phyloP scores from a whole-genome alignment of 176 grass and related monocot genomes.

The Oryza meridionalis region DNA sequence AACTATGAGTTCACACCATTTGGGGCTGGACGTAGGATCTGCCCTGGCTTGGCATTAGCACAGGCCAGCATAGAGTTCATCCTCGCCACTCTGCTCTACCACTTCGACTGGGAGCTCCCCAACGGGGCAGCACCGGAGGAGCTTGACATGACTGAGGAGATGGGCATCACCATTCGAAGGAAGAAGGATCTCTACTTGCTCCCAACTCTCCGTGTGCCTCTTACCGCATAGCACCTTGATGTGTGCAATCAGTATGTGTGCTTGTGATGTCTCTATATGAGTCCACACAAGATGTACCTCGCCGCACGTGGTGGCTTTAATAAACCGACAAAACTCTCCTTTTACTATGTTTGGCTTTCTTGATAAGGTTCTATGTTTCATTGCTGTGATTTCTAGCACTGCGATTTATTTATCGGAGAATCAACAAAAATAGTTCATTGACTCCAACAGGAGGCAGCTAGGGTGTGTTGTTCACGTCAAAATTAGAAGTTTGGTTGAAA shows the following conservation, averaged over 20 bases:
- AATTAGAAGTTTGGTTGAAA: no score
- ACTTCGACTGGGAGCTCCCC: not conserved
- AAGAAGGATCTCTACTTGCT: not conserved
- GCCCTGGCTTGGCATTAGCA: not conserved
- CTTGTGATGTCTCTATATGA: no score
- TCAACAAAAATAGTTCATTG: no score
- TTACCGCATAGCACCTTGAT: not conserved
- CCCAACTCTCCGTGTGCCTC: not conserved
- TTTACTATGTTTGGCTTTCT: no score
- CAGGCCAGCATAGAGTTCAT: not conserved
- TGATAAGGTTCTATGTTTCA: no score
- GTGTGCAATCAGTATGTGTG: not conserved
- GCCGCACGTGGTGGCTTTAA: no score
- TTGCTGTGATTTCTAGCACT: no score
- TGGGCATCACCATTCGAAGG: not conserved
- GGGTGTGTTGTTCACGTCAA: no score
- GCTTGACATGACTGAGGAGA: not conserved
- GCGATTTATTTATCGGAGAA: no score
- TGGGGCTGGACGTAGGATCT: not conserved
- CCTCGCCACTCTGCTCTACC: not conserved
- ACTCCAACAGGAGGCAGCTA: no score
- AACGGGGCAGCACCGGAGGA: not conserved
- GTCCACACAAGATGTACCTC: no score
- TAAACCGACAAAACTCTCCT: no score
- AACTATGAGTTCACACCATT: constrained; percentile 10